Conservation (phyloP, 208 protist genomes). For the Baffinella frigidus region DNA sequence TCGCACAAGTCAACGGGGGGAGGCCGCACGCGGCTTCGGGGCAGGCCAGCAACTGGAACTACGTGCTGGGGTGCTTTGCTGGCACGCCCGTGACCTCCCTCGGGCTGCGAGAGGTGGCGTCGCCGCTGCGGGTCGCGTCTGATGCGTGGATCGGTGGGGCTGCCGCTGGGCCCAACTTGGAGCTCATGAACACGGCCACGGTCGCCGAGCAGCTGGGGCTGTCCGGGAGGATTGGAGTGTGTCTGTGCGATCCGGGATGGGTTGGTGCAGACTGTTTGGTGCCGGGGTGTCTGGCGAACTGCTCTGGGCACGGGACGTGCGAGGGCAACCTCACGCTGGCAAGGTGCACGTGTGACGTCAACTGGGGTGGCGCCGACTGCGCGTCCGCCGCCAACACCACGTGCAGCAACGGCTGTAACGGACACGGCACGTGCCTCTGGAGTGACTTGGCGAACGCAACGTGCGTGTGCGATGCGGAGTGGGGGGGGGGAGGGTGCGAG, state of each 20-base stretch:
- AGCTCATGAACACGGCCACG: no score
- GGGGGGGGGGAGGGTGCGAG: not conserved
- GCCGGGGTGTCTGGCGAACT: not conserved
- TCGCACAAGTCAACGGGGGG: not conserved
- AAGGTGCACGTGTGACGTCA: not conserved
- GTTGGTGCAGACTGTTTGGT: not conserved
- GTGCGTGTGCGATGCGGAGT: constrained; percentile 15
- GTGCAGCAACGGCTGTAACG: not conserved
- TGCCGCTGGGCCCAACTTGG: no score
- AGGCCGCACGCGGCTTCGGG: not conserved
- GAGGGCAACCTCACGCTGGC: not conserved
- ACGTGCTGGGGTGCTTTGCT: constrained; percentile 1
- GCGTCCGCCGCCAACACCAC: not conserved
- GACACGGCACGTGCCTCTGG: no score
- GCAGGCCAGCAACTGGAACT: not conserved
- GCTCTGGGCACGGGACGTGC: constrained; percentile 25
- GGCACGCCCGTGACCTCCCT: not conserved
- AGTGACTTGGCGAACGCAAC: no score
- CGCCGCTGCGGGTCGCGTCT: not conserved
- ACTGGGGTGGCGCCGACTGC: not conserved
- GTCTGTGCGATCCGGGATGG: not conserved
- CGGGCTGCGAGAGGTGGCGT: not conserved
- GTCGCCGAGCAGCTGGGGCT: not conserved
- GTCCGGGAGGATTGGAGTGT: not conserved
- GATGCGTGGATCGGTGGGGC: no score